phyloP scores from a whole-genome alignment of 768 basidiomycete genomes.

The Chalciporus chontae region DNA sequence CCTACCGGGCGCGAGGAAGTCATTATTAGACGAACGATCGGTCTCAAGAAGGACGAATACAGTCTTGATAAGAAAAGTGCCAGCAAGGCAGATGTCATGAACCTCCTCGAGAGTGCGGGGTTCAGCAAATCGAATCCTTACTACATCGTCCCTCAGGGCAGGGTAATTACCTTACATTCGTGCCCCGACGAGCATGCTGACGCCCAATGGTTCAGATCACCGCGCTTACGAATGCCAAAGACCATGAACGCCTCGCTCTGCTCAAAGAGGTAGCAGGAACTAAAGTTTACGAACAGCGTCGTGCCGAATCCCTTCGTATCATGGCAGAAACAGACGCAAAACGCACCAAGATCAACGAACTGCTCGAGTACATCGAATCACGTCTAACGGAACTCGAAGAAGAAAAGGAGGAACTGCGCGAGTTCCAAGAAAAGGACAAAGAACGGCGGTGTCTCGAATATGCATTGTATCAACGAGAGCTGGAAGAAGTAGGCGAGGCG shows the following conservation, averaged over 20 bases:
- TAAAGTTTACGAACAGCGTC: constrained; percentile 94
- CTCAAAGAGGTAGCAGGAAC: constrained; percentile 98
- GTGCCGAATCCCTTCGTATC: constrained; percentile 88
- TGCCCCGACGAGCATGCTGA: constrained; percentile 9
- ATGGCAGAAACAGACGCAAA: constrained; percentile 97
- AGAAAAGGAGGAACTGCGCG: constrained; percentile 96
- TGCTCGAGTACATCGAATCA: constrained; percentile 88
- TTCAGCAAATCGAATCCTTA: constrained; percentile 99
- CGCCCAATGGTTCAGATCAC: constrained; percentile 62
- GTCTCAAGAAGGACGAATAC: constrained; percentile 98
- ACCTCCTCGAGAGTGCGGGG: constrained; percentile 91
- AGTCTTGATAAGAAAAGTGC: constrained; percentile 93
- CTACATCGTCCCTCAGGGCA: constrained; percentile 97
- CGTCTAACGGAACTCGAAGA: constrained; percentile 90
- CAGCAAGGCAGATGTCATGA: constrained; percentile 97
- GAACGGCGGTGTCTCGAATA: constrained; percentile 94
- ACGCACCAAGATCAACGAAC: constrained; percentile 84
- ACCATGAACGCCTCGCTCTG: constrained; percentile 88
- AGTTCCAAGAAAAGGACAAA: constrained; percentile 94
- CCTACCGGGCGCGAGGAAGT: constrained; percentile 88
- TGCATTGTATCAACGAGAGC: constrained; percentile 85
- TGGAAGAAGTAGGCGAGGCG: constrained; percentile 83
- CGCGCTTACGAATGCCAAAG: constrained; percentile 93
- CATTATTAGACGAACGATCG: constrained; percentile 89
- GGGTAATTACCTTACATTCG: constrained; percentile 49